Base-by-base conservation (phyloP, 768 basidiomycete species). In the Phallus indusiatus region DNA sequence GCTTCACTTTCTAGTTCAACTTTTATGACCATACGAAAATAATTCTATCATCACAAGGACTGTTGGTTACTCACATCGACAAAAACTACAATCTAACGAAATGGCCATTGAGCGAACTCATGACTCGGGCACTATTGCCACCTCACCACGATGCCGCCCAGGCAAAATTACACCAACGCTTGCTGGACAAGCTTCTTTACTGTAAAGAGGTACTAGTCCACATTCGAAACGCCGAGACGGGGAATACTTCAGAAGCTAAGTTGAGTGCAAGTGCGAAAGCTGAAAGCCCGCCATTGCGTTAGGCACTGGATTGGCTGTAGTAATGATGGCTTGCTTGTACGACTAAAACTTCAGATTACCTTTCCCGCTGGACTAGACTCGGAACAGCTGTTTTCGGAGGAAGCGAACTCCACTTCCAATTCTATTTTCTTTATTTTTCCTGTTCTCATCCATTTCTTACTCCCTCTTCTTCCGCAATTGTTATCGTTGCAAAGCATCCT, bases 1-100 rank as follows among this genome's bases (percentile, higher is more conserved):
- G 21, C 37, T 55, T 60, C 63, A 53, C 65, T 53, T 21, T n/a
- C 54, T 68, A 98, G 95, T 97, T 97, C 81, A 99, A 98, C 76
- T 98, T 97, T 71, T 91, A 90, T 71, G 96, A 98, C 73, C 96
- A 99, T 74, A 87, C 90, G 47, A 98, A 99, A 71, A 74, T 98
- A 61, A 85, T 99, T 60, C 76, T 99, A 54, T 91, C 92, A 17
- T 82, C 85, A 1, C 77, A 85, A 24, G 94, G 90, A 2, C 76
- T 86, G 12, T 71, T 85, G 14, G 78, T 98, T 53, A 91, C 93
- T 2, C 85, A 94, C 71, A 94, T 97, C 66, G 91, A 94, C 79
- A 92, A 91, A 76, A 80, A 85, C 65, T 89, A 92, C 74, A 78
- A 78, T 57, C 72, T 94, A 69, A 84, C 85, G 47, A 83, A 85